phyloP scores from a whole-genome alignment of 805 yeast genomes.

The Candida xyloterini region DNA sequence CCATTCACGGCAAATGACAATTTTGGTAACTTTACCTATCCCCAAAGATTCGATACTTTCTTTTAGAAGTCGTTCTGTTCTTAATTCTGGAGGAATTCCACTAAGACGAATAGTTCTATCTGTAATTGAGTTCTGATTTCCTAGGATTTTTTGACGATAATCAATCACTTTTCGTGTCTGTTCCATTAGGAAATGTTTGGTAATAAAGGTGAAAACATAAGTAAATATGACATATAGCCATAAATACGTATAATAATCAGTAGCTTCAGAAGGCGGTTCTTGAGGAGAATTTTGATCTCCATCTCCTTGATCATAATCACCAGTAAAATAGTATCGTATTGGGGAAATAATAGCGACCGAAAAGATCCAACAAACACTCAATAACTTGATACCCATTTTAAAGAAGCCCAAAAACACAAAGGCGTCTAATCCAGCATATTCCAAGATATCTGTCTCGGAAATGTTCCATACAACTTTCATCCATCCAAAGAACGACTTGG shows the following conservation, averaged over 20 bases:
- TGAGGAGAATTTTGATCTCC: constrained; percentile 32
- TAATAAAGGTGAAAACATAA: constrained; percentile 72
- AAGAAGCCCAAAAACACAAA: constrained; percentile 88
- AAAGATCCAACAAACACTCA: constrained; percentile 61
- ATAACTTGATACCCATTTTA: constrained; percentile 75
- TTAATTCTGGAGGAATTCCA: constrained; percentile 81
- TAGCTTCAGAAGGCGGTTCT: constrained; percentile 11
- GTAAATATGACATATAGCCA: constrained; percentile 91
- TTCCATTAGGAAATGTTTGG: constrained; percentile 56
- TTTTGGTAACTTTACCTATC: constrained; percentile 74
- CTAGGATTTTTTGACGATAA: constrained; percentile 77
- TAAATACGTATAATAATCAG: constrained; percentile 53
- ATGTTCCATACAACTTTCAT: constrained; percentile 61
- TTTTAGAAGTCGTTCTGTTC: constrained; percentile 67
- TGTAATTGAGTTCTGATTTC: constrained; percentile 82
- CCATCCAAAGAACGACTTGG: constrained; percentile 74
- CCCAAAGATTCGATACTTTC: constrained; percentile 74
- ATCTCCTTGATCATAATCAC: constrained; percentile 65
- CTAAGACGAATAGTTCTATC: constrained; percentile 86
- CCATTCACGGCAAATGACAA: constrained; percentile 89
- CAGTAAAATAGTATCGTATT: constrained; percentile 77
- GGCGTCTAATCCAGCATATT: constrained; percentile 92
- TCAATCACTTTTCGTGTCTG: constrained; percentile 73
- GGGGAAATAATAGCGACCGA: constrained; percentile 82
- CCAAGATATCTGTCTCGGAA: constrained; percentile 72